phyloP scores from a whole-genome alignment of 176 grass and related monocot species.

The Triticum timopheevii region DNA sequence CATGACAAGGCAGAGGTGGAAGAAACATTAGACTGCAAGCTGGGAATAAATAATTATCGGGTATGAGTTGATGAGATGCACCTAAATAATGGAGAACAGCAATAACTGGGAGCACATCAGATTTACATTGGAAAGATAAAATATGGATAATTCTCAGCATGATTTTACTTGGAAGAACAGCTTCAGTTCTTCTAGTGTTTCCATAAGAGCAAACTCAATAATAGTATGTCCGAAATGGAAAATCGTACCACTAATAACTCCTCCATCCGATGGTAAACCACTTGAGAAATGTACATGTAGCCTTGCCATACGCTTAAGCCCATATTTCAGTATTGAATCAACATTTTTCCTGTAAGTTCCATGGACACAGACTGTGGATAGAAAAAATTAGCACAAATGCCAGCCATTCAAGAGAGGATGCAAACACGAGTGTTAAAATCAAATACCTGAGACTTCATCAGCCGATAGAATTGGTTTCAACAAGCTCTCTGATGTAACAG shows the following conservation, averaged over 20 bases:
- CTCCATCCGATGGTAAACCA: conserved; percentile 64
- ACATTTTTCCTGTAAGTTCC: conserved; percentile 81
- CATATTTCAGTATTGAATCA: conserved; percentile 71
- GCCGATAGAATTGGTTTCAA: conserved; percentile 83
- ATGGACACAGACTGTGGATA: conserved; percentile 74
- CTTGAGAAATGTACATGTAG: conserved; percentile 93
- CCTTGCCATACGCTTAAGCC: conserved; percentile 72
- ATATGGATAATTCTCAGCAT: background rate
- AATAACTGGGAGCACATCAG: background rate
- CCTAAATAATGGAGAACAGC: background rate
- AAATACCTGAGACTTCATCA: conserved; percentile 68
- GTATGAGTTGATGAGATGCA: background rate
- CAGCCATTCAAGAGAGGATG: background rate
- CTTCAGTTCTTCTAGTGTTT: background rate
- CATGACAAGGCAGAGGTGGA: background rate
- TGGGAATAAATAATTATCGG: background rate
- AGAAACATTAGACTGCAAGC: background rate
- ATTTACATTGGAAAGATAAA: background rate
- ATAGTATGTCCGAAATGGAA: background rate
- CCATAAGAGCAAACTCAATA: background rate
- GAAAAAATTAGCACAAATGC: conserved; percentile 36
- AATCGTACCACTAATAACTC: conserved; percentile 75
- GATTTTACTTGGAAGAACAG: background rate
- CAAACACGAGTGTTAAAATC: background rate
- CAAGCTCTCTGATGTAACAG: conserved; percentile 75